Evolutionary conservation across 2,329 filamentous ascomycete genomes (phyloP).

Genomic region (Pseudocercospora pini-densiflorae): DNA sequence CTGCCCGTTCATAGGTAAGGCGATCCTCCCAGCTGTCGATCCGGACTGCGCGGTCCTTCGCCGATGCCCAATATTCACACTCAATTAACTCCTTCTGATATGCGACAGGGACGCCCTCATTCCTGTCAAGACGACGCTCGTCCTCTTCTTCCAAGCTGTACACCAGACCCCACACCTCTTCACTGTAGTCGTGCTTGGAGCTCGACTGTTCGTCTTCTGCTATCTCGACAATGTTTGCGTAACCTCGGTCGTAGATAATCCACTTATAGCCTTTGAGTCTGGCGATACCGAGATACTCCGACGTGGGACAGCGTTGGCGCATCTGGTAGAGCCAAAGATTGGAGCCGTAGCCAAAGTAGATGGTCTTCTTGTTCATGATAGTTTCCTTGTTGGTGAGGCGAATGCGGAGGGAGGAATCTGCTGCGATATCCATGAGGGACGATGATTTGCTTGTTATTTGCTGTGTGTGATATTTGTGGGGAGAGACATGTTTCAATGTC

Average conservation of each 20-base stretch:
- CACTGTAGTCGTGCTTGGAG: slow-evolving; percentile 25
- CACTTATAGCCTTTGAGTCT: slow-evolving; percentile 63
- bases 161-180: slow-evolving; percentile 62
- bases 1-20: slow-evolving; percentile 2
- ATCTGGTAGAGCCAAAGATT: slow-evolving; percentile 72
- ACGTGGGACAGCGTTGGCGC: slow-evolving; percentile 62
- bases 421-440: neutral
- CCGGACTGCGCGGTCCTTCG: slow-evolving; percentile 1
- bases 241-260: slow-evolving; percentile 70
- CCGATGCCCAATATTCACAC: slow-evolving; percentile 50
- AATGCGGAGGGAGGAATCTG: neutral
- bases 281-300: slow-evolving; percentile 61
- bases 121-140: slow-evolving; percentile 58
- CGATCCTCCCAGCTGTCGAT: neutral
- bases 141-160: slow-evolving; percentile 59
- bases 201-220: slow-evolving; percentile 5
- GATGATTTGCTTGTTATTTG: neutral
- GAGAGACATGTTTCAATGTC: neutral
- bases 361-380: slow-evolving; percentile 25
- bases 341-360: slow-evolving; percentile 69
- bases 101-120: slow-evolving; percentile 65
- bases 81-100: slow-evolving; percentile 61
- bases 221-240: slow-evolving; percentile 66
- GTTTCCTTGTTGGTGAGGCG: slow-evolving; percentile 1
- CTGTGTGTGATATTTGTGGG: neutral